phyloP scores from a whole-genome alignment of 2,329 filamentous ascomycete genomes.

The Ciborinia camelliae region DNA sequence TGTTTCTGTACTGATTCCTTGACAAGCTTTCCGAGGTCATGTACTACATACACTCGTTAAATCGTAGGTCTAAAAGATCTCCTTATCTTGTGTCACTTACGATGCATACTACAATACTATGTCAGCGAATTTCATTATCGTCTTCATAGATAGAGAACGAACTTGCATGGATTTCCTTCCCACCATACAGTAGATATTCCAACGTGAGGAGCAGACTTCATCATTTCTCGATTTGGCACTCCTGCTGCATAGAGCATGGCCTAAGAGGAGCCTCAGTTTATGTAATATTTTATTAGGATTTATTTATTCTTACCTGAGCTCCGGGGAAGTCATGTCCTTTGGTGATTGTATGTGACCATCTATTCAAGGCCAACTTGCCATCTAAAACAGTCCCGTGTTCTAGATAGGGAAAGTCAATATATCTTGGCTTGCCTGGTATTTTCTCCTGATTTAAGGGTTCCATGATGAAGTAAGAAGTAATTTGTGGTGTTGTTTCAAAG shows the following conservation, averaged over 20 bases:
- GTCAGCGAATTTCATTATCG: slow-evolving; percentile 21
- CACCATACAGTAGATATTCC: slow-evolving; percentile 93
- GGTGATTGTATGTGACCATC: slow-evolving; percentile 80
- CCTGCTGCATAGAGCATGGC: slow-evolving; percentile 95
- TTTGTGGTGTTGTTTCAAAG: neutral
- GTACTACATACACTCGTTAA: slow-evolving; percentile 49
- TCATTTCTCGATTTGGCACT: slow-evolving; percentile 74
- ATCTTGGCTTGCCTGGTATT: slow-evolving; percentile 32
- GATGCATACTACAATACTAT: slow-evolving; percentile 45
- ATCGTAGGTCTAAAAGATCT: neutral
- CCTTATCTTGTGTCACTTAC: slow-evolving; percentile 31
- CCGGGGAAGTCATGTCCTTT: slow-evolving; percentile 57
- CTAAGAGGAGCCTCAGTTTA: slow-evolving; percentile 42
- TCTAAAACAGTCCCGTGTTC: slow-evolving; percentile 40
- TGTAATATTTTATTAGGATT: neutral
- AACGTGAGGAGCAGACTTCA: slow-evolving; percentile 89
- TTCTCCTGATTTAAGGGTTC: slow-evolving; percentile 26
- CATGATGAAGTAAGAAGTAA: slow-evolving; percentile 24
- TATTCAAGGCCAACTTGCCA: slow-evolving; percentile 69
- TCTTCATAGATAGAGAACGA: slow-evolving; percentile 40
- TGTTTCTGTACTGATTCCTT: slow-evolving; percentile 78
- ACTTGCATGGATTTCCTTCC: slow-evolving; percentile 97
- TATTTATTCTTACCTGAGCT: slow-evolving; percentile 62
- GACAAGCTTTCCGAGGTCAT: slow-evolving; percentile 83
- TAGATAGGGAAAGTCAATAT: slow-evolving; percentile 35